These are phyloP conservation scores for Cladorrhinum sp. DNA, from an alignment of 2,329 filamentous ascomycete genomes.

Conservation along the genomic window DNA sequence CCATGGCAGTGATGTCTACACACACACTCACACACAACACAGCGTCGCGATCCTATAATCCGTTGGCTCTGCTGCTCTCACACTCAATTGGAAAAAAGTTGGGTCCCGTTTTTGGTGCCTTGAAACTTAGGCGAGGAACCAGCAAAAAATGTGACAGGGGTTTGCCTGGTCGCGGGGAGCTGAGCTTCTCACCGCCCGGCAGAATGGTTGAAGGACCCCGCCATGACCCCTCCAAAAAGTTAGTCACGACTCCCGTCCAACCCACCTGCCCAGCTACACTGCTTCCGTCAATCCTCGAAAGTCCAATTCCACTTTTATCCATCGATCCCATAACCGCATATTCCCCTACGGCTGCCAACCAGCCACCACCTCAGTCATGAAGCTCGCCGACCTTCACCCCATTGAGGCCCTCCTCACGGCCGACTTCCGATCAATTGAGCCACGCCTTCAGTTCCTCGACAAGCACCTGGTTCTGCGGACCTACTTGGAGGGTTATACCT, in stretches of 20 bases:
- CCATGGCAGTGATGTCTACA: slow-evolving; percentile 39
- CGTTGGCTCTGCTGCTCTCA: neutral
- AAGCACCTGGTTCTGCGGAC: slow-evolving; percentile 83
- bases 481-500: slow-evolving; percentile 76
- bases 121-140: slow-evolving; percentile 16
- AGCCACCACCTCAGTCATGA: slow-evolving; percentile 47
- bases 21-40: slow-evolving; percentile 17
- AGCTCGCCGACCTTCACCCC: slow-evolving; percentile 53
- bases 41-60: slow-evolving; percentile 27
- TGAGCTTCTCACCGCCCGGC: slow-evolving; percentile 19
- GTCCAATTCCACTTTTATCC: neutral
- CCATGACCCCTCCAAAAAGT: slow-evolving; percentile 29
- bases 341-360: too few species aligned
- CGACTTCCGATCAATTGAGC: slow-evolving; percentile 65
- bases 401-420: slow-evolving; percentile 49
- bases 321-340: neutral
- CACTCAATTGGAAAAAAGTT: slow-evolving; percentile 23
- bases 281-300: neutral
- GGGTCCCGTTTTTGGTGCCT: slow-evolving; percentile 22
- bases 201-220: slow-evolving; percentile 22
- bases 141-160: neutral
- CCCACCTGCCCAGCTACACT: neutral
- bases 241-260: slow-evolving; percentile 1
- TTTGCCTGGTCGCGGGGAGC: neutral
- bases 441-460: slow-evolving; percentile 60